Conservation (phyloP, 179 eudicot genomes). For the Vitellaria paradoxa region DNA sequence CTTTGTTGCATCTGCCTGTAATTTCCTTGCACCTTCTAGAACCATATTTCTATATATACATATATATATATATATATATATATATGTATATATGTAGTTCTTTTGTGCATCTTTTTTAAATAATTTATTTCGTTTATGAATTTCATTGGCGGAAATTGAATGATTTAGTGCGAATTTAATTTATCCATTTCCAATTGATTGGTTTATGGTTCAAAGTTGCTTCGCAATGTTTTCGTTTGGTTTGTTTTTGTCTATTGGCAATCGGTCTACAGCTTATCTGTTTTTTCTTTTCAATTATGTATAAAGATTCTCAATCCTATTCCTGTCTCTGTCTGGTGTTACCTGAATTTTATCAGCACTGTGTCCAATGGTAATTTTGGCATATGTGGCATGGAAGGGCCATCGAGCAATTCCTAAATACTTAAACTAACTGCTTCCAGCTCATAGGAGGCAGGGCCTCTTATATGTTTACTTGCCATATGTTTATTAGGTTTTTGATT, state of each 20-base stretch:
- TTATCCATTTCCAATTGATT: not conserved
- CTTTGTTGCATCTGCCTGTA: conserved; percentile 37
- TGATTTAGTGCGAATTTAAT: too few species aligned
- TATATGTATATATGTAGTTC: not conserved
- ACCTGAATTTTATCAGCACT: not conserved
- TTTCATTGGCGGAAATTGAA: too few species aligned
- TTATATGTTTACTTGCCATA: too few species aligned
- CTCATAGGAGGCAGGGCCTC: too few species aligned
- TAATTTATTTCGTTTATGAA: too few species aligned
- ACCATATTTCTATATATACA: not conserved
- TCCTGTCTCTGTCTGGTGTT: not conserved
- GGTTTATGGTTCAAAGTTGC: not conserved
- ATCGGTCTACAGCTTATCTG: not conserved
- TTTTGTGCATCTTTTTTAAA: too few species aligned
- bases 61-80: not conserved
- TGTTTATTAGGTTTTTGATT: too few species aligned
- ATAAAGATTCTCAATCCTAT: not conserved
- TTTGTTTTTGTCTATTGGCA: not conserved
- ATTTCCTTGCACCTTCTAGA: not conserved
- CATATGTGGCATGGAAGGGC: not conserved
- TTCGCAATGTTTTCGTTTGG: not conserved
- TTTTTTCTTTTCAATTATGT: not conserved
- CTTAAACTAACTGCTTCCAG: too few species aligned
- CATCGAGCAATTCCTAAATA: too few species aligned
- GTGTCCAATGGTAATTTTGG: not conserved